phyloP scores from a whole-genome alignment of 192 early-diverging fungal species.

The Coemansia sp. region DNA sequence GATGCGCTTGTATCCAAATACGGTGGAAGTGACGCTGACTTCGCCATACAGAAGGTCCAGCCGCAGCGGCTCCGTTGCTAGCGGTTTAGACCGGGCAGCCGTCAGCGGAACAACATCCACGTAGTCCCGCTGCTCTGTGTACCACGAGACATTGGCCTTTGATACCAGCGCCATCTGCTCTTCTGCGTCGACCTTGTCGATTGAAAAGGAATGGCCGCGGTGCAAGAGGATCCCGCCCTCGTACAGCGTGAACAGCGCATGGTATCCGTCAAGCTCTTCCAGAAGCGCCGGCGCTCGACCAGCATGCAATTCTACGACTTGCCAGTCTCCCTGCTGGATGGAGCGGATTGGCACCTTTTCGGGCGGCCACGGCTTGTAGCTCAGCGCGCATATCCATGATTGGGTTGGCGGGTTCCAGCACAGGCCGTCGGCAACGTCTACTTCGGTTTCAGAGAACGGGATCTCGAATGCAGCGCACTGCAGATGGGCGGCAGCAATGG shows the following conservation, averaged over 20 bases:
- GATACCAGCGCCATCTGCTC: slow-evolving; percentile 20
- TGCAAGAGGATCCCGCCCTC: slow-evolving; percentile 45
- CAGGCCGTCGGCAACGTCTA: background rate
- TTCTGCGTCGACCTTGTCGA: slow-evolving; percentile 24
- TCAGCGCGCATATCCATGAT: slow-evolving; percentile 19
- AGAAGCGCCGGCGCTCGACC: slow-evolving; percentile 13
- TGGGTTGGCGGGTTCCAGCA: slow-evolving; percentile 17
- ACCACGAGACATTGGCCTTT: slow-evolving; percentile 28
- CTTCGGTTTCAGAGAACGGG: slow-evolving; percentile 6
- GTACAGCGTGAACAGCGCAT: slow-evolving; percentile 37
- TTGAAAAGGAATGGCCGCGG: slow-evolving; percentile 28
- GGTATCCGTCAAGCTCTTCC: slow-evolving; percentile 41
- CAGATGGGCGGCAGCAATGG: slow-evolving; percentile 57
- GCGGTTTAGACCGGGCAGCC: background rate
- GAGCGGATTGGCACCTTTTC: slow-evolving; percentile 33
- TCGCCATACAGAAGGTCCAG: slow-evolving; percentile 7
- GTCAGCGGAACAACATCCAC: background rate
- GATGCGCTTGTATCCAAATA: slow-evolving; percentile 41
- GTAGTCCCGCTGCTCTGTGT: slow-evolving; percentile 16
- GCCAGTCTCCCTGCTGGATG: slow-evolving; percentile 12
- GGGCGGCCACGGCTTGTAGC: slow-evolving; percentile 40
- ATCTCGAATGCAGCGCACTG: slow-evolving; percentile 74
- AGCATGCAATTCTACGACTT: slow-evolving; percentile 11
- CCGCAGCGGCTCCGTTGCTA: background rate
- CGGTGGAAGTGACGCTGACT: slow-evolving; percentile 14